Conservation (phyloP, 345 rosid genomes). For the Noccaea bulbosa region DNA sequence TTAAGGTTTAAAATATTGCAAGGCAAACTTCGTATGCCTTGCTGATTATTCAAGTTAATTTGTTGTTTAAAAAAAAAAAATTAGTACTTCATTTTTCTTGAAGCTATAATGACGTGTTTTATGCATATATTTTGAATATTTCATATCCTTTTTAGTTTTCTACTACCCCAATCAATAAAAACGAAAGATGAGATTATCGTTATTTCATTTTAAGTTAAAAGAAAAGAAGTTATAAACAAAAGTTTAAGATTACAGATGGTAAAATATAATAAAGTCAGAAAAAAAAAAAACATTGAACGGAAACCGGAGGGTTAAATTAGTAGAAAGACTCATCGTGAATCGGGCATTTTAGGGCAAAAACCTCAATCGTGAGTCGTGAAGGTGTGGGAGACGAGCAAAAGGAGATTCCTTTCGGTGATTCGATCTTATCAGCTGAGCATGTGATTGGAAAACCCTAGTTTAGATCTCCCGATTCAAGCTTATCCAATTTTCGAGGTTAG, state of each 20-base stretch:
- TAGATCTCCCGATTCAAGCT: constrained; percentile 19
- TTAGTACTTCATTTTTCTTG: too few relatives aligned
- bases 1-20: background rate
- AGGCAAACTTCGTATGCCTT: background rate
- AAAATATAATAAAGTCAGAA: background rate
- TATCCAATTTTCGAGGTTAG: constrained; percentile 28
- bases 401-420: constrained; percentile 21
- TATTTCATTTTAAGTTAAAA: too few relatives aligned
- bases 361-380: constrained; percentile 38
- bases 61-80: too few relatives aligned
- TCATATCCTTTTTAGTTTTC: too few relatives aligned
- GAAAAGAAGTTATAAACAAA: background rate
- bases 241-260: background rate
- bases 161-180: too few relatives aligned
- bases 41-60: background rate
- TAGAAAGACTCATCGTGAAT: background rate
- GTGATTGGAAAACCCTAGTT: constrained; percentile 23
- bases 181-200: too few relatives aligned
- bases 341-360: constrained; percentile 19
- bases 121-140: too few relatives aligned
- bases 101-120: too few relatives aligned
- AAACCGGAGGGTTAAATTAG: background rate
- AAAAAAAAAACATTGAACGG: background rate
- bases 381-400: constrained; percentile 10
- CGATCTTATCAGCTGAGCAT: constrained; percentile 34